These are phyloP conservation scores for Zarea fungicola DNA, from an alignment of 2,329 filamentous ascomycete species.

Conservation along the genomic window DNA sequence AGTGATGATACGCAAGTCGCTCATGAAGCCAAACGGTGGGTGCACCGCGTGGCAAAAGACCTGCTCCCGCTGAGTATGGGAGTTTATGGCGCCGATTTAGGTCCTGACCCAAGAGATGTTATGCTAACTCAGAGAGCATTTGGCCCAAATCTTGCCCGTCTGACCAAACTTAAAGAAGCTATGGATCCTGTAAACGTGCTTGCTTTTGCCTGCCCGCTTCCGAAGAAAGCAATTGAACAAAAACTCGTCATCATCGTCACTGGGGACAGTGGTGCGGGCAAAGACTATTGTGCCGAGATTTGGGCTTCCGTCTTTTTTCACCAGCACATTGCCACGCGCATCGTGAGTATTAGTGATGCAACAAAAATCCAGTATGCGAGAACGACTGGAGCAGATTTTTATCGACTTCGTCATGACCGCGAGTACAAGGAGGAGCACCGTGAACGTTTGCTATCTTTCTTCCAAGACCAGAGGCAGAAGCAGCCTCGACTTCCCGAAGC, in stretches of 20 bases:
- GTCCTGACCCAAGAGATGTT: constrained; percentile 54
- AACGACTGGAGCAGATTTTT: constrained; percentile 40
- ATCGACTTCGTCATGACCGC: constrained; percentile 46
- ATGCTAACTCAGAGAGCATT: constrained; percentile 49
- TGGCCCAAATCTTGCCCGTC: constrained; percentile 45
- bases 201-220: constrained; percentile 51
- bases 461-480: constrained; percentile 41
- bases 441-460: constrained; percentile 46
- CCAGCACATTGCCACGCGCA: constrained; percentile 30
- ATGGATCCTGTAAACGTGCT: constrained; percentile 48
- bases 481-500: neutral
- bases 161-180: constrained; percentile 45
- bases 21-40: constrained; percentile 43
- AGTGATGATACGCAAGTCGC: constrained; percentile 41
- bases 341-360: constrained; percentile 42
- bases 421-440: constrained; percentile 59
- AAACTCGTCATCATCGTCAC: constrained; percentile 54
- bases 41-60: constrained; percentile 43
- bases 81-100: constrained; percentile 56
- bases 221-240: constrained; percentile 26
- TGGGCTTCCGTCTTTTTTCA: constrained; percentile 42
- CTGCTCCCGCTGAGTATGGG: constrained; percentile 48
- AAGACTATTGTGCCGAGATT: constrained; percentile 52
- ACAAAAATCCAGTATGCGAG: constrained; percentile 54
- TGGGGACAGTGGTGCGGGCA: constrained; percentile 50